phyloP scores from a whole-genome alignment of 2,329 filamentous ascomycete genomes.

The Penicillium oxalicum region DNA sequence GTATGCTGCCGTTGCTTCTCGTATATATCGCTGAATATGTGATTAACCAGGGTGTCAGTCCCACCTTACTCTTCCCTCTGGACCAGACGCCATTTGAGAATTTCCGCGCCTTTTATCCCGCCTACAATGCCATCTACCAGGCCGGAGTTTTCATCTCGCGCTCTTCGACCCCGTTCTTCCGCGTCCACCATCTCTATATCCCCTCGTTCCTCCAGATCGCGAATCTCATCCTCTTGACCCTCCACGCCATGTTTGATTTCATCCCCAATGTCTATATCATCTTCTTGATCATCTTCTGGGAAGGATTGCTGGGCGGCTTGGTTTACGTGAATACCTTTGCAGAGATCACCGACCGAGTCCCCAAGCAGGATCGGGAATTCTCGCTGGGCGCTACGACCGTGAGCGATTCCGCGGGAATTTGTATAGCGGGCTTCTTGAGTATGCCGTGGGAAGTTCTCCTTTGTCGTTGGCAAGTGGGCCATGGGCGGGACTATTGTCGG shows the following conservation, averaged over 20 bases:
- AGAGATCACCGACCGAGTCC: conserved; percentile 80
- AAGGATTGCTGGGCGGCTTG: conserved; percentile 79
- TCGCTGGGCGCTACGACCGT: conserved; percentile 84
- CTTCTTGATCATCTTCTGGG: conserved; percentile 85
- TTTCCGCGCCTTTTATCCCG: conserved; percentile 85
- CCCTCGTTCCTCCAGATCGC: conserved; percentile 74
- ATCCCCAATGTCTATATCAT: conserved; percentile 82
- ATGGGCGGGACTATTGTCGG: conserved; percentile 69
- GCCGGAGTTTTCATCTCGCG: conserved; percentile 90
- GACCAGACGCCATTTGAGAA: conserved; percentile 67
- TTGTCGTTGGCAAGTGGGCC: conserved; percentile 77
- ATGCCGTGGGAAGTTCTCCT: conserved; percentile 76
- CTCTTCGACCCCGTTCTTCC: conserved; percentile 80
- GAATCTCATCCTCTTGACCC: conserved; percentile 67
- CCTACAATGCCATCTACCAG: conserved; percentile 93
- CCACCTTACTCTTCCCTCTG: conserved; percentile 82
- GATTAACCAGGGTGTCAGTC: conserved; percentile 91
- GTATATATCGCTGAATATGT: conserved; percentile 97
- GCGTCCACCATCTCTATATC: conserved; percentile 72
- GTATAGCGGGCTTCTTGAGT: conserved; percentile 75
- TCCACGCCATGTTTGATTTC: conserved; percentile 74
- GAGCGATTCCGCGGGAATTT: conserved; percentile 86
- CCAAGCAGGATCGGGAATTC: conserved; percentile 76
- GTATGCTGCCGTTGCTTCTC: conserved; percentile 82
- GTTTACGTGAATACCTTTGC: conserved; percentile 97